Conservation (phyloP, 2,329 filamentous ascomycete species). For the Helminthosporium solani region DNA sequence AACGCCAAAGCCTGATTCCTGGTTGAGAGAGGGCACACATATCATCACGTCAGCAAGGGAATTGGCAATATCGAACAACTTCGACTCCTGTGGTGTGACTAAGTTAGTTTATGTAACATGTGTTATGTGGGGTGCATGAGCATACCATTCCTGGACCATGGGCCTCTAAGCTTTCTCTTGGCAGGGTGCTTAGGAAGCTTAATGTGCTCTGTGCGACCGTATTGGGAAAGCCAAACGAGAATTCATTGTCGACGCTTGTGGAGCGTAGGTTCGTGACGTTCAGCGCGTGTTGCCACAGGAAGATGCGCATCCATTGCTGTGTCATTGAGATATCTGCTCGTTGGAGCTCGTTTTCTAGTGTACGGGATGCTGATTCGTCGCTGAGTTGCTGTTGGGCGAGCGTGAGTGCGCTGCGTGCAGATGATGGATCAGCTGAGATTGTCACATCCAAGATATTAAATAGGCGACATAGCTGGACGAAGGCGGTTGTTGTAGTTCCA, state of each 20-base stretch:
- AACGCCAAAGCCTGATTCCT: conserved; percentile 31
- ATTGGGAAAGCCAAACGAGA: conserved; percentile 39
- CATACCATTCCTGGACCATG: conserved; percentile 41
- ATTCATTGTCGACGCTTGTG: conserved; percentile 31
- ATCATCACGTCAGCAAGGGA: conserved; percentile 42
- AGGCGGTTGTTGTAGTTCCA: conserved; percentile 34
- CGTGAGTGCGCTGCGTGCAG: conserved; percentile 31
- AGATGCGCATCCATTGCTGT: conserved; percentile 42
- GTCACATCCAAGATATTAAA: conserved; percentile 39
- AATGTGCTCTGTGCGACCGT: conserved; percentile 38
- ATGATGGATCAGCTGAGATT: conserved; percentile 33
- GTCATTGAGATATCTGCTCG: conserved; percentile 42
- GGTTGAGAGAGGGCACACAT: conserved; percentile 36
- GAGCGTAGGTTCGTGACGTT: conserved; percentile 36
- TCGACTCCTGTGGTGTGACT: conserved; percentile 31
- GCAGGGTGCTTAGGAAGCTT: conserved; percentile 30
- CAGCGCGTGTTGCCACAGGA: conserved; percentile 40
- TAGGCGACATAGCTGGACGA: conserved; percentile 36
- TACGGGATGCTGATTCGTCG: conserved; percentile 28
- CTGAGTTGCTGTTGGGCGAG: conserved; percentile 36
- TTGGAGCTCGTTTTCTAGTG: conserved; percentile 38
- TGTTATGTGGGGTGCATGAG: too few relatives aligned
- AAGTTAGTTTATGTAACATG: too few relatives aligned
- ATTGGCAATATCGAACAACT: conserved; percentile 39
- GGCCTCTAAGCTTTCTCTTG: conserved; percentile 34